Conservation (phyloP, 441 rosid species). For the Bocquillonia castaneifolia region DNA sequence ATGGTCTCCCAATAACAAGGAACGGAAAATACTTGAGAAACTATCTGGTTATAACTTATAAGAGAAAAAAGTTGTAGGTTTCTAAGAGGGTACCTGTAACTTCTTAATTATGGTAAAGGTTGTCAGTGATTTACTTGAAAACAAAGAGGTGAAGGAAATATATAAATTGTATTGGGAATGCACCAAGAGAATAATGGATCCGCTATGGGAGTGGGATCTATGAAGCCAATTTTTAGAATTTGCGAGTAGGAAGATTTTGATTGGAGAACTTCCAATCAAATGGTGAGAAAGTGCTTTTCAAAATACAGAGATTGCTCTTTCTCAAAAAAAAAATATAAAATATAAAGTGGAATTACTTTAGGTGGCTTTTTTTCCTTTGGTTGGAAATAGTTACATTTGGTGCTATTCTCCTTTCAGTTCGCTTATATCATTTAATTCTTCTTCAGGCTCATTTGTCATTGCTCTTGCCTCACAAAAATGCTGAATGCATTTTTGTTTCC, state of each 20-base stretch:
- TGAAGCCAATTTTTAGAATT: not conserved
- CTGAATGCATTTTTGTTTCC: slow-evolving; percentile 21
- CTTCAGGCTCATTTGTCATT: slow-evolving; percentile 57
- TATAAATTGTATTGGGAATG: not conserved
- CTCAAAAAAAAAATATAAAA: too few species aligned
- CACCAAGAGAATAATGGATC: not conserved
- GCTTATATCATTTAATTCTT: slow-evolving; percentile 13
- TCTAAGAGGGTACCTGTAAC: not conserved
- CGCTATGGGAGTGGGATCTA: not conserved
- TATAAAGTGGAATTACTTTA: too few species aligned
- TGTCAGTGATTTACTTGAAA: not conserved
- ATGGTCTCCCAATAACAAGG: slow-evolving; percentile 2
- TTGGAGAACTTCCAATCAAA: not conserved
- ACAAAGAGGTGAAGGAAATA: not conserved
- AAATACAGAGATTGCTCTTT: not conserved
- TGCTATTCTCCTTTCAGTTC: slow-evolving; percentile 4
- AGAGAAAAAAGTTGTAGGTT: not conserved
- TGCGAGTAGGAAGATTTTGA: not conserved
- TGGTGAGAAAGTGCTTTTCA: not conserved
- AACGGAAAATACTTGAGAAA: not conserved
- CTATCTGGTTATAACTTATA: not conserved
- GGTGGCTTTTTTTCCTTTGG: too few species aligned
- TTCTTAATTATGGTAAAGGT: not conserved
- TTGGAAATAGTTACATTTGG: too few species aligned
- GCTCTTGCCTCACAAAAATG: slow-evolving; percentile 19